Evolutionary conservation across 1,284 basidiomycete genomes (phyloP), one percentile per base, ranked within the genome.

Genomic region (Prillingera fragicola): DNA sequence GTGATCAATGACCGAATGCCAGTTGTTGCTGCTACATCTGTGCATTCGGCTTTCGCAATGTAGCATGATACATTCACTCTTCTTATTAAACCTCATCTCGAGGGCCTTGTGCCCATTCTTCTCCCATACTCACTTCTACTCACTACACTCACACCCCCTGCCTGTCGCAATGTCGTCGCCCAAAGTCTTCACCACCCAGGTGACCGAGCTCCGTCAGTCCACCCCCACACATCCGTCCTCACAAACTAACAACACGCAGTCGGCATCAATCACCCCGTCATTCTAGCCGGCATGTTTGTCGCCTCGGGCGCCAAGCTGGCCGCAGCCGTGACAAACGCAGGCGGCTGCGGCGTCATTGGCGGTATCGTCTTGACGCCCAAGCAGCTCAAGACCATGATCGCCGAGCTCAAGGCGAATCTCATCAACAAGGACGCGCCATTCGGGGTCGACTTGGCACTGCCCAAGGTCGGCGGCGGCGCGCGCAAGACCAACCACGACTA

Each of bases 271-370:
- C 89, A 94, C 66, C 89, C 89, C 33, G 78, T 94, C 56, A 71
- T 92, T 50, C 81, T 94, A 19, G 89, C 90, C 54, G 50, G 50
- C 18, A 88, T 89, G 87, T 88, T 89, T 61, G 83, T 87, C 19
- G 86, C 86, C 27, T 84, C 87, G 33, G 87, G 87, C 10, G 85
- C 87, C 10, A 84, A 86, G 63, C 78, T 90, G 14, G 73, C 86
- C 10, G 88, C 88, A 34, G 88, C 86, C 25, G 69, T 70, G 2
- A 66, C 70, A 5, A 91, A 90, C 59, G 87, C 86, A 34, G 85
- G 85, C 33, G 88, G 88, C 38, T 63, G 91, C 25, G 88, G 88
- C 50, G 87, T 90, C 43, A 86, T 92, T 52, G 88, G 88, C 38
- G 87, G 88, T 40, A 73, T 42, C 2, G 29, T 26, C 3, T 86